Conservation (phyloP, 495 filamentous ascomycete species). For the Lentithecium fluviatile region DNA sequence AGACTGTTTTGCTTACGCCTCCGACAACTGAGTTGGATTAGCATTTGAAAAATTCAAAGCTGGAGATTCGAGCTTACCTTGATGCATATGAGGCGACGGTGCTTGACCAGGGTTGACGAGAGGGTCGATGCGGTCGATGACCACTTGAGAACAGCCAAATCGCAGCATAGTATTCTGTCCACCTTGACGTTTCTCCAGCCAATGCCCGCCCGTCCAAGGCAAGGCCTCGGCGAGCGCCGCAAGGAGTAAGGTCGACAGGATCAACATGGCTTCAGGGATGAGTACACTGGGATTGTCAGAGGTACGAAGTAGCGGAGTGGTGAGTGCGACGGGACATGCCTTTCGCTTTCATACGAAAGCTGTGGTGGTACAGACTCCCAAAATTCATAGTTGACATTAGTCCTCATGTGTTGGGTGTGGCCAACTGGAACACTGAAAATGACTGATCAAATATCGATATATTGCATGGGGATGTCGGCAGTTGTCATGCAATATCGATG, state of each 20-base stretch:
- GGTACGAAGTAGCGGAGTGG: too few species aligned
- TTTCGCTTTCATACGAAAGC: too few species aligned
- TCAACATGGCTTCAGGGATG: conserved; percentile 10
- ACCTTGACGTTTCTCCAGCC: conserved; percentile 7
- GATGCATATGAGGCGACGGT: conserved; percentile 30
- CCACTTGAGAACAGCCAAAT: conserved; percentile 28
- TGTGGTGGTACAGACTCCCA: too few species aligned
- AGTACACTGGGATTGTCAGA: too few species aligned
- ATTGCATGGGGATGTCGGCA: too few species aligned
- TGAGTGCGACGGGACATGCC: too few species aligned
- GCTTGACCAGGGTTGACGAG: conserved; percentile 29
- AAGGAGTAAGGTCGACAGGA: conserved; percentile 3
- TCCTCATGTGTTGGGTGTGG: too few species aligned
- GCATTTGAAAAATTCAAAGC: not conserved
- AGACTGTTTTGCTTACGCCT: not conserved
- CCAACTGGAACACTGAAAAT: too few species aligned
- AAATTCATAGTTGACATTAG: too few species aligned
- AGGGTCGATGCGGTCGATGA: conserved; percentile 31
- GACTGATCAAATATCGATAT: too few species aligned
- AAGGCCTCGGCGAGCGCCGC: conserved; percentile 19
- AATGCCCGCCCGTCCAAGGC: conserved; percentile 4
- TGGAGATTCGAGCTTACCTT: not conserved
- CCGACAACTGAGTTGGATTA: conserved; percentile 10
- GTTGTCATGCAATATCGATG: too few species aligned
- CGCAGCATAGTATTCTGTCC: conserved; percentile 19